phyloP scores from a whole-genome alignment of 2,329 filamentous ascomycete genomes.

The Curvularia hawaiiensis region DNA sequence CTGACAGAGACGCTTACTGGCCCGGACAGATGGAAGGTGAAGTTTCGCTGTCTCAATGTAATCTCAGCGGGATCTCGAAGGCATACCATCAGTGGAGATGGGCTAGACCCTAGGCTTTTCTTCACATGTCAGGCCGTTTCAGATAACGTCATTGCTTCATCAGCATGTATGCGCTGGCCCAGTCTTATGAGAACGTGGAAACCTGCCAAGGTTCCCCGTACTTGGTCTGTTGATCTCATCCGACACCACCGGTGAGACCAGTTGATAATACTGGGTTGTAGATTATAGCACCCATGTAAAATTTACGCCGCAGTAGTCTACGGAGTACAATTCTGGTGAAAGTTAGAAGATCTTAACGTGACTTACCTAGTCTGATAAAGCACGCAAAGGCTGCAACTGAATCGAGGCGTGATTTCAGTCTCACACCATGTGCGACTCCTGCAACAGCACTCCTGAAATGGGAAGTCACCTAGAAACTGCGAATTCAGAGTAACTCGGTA shows the following conservation, averaged over 20 bases:
- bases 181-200: neutral
- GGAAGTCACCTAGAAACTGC: no score
- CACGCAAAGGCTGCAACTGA: neutral
- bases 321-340: neutral
- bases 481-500: no score
- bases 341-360: neutral
- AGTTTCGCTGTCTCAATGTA: neutral
- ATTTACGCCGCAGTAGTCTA: neutral
- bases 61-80: neutral
- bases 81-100: neutral
- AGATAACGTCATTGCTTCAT: conserved; percentile 7
- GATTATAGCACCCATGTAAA: no score
- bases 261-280: neutral
- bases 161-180: neutral
- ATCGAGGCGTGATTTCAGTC: neutral
- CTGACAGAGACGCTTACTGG: neutral
- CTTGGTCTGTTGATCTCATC: neutral
- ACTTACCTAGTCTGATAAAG: neutral
- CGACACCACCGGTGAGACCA: neutral
- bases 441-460: no score
- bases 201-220: neutral
- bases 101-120: neutral
- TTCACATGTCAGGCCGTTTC: conserved; percentile 7
- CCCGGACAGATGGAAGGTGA: conserved; percentile 5
- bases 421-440: neutral